Evolutionary conservation across 2,329 filamentous ascomycete species (phyloP).

Genomic region (Aspergillus texensis): DNA sequence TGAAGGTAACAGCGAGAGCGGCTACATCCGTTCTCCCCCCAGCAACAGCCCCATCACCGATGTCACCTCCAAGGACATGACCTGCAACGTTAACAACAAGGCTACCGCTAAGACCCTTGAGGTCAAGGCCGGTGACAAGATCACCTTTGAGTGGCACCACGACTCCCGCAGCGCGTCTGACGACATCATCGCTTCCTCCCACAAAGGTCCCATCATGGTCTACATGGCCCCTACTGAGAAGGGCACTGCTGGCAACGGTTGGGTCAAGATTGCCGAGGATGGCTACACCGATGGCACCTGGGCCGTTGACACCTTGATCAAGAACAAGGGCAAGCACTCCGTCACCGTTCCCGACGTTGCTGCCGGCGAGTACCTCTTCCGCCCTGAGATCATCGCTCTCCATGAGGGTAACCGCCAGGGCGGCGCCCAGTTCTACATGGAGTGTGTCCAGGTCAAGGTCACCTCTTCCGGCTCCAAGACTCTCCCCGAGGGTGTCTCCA

Average conservation of each 20-base stretch:
- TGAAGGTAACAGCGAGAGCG: slow-evolving; percentile 19
- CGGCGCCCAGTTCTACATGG: slow-evolving; percentile 29
- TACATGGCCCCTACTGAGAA: slow-evolving; percentile 26
- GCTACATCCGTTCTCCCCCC: slow-evolving; percentile 26
- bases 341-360: slow-evolving; percentile 25
- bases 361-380: slow-evolving; percentile 26
- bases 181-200: slow-evolving; percentile 27
- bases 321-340: slow-evolving; percentile 26
- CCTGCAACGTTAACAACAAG: slow-evolving; percentile 24
- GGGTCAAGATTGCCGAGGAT: slow-evolving; percentile 28
- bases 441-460: slow-evolving; percentile 27
- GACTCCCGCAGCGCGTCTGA: slow-evolving; percentile 18
- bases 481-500: slow-evolving; percentile 23
- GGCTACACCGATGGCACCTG: slow-evolving; percentile 23
- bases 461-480: slow-evolving; percentile 22
- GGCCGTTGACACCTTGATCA: slow-evolving; percentile 24
- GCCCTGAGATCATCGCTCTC: slow-evolving; percentile 28
- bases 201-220: slow-evolving; percentile 22
- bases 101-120: slow-evolving; percentile 21
- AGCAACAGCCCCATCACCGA: slow-evolving; percentile 26
- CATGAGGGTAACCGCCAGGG: slow-evolving; percentile 21
- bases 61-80: slow-evolving; percentile 25
- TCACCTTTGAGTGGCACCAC: slow-evolving; percentile 30
- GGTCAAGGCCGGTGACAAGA: slow-evolving; percentile 24
- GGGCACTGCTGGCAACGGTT: slow-evolving; percentile 21